These are phyloP conservation scores for Capsicum chinense DNA, from an alignment of 257 asterid genomes.

Conservation along the genomic window DNA sequence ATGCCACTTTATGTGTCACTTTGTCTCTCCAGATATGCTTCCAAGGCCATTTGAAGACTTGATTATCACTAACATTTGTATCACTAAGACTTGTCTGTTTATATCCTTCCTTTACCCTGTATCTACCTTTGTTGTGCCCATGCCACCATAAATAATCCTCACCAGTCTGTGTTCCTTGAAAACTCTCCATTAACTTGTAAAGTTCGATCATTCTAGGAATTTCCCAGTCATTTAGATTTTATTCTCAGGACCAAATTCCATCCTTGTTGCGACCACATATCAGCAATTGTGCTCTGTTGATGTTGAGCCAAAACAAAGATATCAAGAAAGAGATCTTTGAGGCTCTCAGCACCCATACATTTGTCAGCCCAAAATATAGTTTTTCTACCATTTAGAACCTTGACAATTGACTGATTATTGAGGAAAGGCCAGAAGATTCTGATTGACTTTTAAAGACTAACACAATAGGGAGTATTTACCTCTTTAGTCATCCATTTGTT, in stretches of 20 bases:
- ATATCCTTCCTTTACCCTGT: background rate
- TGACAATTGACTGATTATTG: background rate
- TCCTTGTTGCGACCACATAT: background rate
- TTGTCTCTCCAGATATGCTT: background rate
- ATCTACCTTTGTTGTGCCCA: background rate
- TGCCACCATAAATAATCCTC: conserved; percentile 5
- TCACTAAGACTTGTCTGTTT: background rate
- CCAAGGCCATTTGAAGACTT: background rate
- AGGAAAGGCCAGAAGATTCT: background rate
- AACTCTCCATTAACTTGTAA: background rate
- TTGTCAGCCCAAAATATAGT: background rate
- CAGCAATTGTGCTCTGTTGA: background rate
- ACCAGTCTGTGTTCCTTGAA: background rate
- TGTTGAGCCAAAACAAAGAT: background rate
- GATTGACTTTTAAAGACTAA: background rate
- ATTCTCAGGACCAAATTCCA: background rate
- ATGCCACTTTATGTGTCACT: background rate
- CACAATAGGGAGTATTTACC: background rate
- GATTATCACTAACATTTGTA: background rate
- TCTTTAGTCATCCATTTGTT: too few relatives aligned
- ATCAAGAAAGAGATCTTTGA: background rate
- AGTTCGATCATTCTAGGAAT: background rate
- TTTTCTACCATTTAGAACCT: background rate
- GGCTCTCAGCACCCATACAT: background rate
- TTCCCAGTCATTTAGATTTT: background rate